Evolutionary conservation across 2,329 filamentous ascomycete species (phyloP).

Genomic region (Cryphonectria naterciae): DNA sequence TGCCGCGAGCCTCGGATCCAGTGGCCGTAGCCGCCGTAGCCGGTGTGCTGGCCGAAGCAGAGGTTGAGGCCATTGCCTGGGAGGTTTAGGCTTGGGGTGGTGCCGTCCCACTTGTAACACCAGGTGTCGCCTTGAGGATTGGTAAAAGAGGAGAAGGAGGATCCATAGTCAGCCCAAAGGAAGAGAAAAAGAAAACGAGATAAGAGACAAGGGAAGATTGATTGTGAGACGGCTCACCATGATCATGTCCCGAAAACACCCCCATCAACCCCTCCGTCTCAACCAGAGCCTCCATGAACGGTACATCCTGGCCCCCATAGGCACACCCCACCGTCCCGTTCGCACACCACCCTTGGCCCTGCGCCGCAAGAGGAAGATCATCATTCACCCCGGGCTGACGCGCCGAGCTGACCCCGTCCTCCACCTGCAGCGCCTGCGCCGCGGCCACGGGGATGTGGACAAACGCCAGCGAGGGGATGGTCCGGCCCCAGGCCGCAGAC

Average conservation of each 20-base stretch:
- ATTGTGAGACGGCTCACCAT: constrained; percentile 36
- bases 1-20: constrained; percentile 62
- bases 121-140: constrained; percentile 47
- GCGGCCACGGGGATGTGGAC: constrained; percentile 51
- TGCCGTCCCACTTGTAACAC: constrained; percentile 46
- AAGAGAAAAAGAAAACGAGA: background rate
- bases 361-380: constrained; percentile 38
- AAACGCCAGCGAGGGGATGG: constrained; percentile 52
- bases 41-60: constrained; percentile 65
- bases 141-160: background rate
- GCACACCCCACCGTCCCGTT: constrained; percentile 36
- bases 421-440: constrained; percentile 36
- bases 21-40: constrained; percentile 71
- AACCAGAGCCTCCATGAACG: constrained; percentile 61
- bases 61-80: constrained; percentile 43
- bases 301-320: constrained; percentile 50
- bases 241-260: constrained; percentile 64
- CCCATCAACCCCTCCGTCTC: constrained; percentile 53
- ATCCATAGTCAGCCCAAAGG: background rate
- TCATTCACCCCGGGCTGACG: constrained; percentile 42
- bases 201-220: background rate
- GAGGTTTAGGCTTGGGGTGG: constrained; percentile 33
- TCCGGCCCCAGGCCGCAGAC: constrained; percentile 31
- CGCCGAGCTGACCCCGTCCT: constrained; percentile 34
- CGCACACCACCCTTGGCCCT: constrained; percentile 39